Conservation (phyloP, 345 rosid species). For the Physaria fendleri region DNA sequence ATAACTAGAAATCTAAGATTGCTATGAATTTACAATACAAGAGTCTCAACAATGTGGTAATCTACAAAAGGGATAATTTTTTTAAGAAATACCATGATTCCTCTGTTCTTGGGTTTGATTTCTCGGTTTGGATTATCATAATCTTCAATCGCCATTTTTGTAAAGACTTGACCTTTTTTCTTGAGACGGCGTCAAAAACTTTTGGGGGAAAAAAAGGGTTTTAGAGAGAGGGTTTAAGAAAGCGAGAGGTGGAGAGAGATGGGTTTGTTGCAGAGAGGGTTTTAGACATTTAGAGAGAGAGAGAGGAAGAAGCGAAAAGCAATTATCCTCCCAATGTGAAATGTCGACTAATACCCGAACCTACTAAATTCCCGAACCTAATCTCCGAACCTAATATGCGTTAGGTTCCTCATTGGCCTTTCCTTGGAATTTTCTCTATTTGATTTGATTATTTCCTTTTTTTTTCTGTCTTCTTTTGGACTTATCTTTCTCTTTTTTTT, state of each 20-base stretch:
- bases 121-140: conserved; percentile 59
- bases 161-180: conserved; percentile 1
- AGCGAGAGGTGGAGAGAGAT: conserved; percentile 8
- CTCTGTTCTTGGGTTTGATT: conserved; percentile 58
- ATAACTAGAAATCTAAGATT: conserved; percentile 14
- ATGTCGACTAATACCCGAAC: conserved; percentile 23
- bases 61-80: background rate
- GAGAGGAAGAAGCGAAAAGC: conserved; percentile 9
- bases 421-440: conserved; percentile 37
- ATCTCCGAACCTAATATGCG: conserved; percentile 33
- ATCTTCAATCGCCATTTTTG: conserved; percentile 86
- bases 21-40: too few species aligned
- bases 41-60: background rate
- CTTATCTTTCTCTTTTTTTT: conserved; percentile 10
- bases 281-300: too few species aligned
- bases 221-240: conserved; percentile 24
- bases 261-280: conserved; percentile 30
- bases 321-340: conserved; percentile 50
- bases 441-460: background rate
- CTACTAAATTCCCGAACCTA: conserved; percentile 16
- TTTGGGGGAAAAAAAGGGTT: background rate
- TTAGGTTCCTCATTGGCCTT: conserved; percentile 41
- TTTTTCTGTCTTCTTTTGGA: conserved; percentile 16
- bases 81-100: conserved; percentile 46
- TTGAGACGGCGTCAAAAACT: background rate